phyloP scores from a whole-genome alignment of 208 protist species.

The Wallacemonas sp. region DNA sequence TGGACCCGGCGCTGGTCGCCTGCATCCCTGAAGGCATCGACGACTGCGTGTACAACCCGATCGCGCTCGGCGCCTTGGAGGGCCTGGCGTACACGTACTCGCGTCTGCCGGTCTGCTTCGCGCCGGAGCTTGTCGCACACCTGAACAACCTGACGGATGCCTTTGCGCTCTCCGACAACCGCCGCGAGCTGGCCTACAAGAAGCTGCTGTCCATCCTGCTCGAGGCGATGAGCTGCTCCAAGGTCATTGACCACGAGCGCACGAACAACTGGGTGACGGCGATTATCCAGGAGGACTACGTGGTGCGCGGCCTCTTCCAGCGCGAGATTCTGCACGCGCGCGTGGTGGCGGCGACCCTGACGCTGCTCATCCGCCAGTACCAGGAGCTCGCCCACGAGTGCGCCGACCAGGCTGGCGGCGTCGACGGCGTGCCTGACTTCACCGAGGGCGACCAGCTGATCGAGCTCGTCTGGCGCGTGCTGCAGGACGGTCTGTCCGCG shows the following conservation, averaged over 20 bases:
- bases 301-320: constrained; percentile 76
- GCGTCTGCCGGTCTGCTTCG: constrained; percentile 44
- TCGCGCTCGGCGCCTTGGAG: constrained; percentile 65
- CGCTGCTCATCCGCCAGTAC: constrained; percentile 74
- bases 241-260: constrained; percentile 58
- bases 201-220: constrained; percentile 67
- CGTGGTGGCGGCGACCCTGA: constrained; percentile 69
- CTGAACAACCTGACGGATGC: constrained; percentile 76
- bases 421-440: constrained; percentile 49
- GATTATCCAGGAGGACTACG: constrained; percentile 76
- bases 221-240: constrained; percentile 74
- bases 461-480: constrained; percentile 64
- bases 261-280: constrained; percentile 76
- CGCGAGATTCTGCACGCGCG: constrained; percentile 73
- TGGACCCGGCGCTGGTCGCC: constrained; percentile 57
- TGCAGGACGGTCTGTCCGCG: constrained; percentile 43
- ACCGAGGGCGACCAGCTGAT: constrained; percentile 71
- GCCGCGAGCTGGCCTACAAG: constrained; percentile 69
- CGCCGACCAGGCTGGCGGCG: constrained; percentile 23
- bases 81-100: constrained; percentile 67
- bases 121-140: constrained; percentile 52
- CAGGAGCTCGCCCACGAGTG: constrained; percentile 59
- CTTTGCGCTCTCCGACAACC: constrained; percentile 57
- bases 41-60: constrained; percentile 52
- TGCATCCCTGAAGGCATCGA: constrained; percentile 66